A percentile compares a stretch with the other conserved stretches of the same genome.
These are phyloP conservation scores for Candida krabiensis DNA, from an alignment of 805 yeast species.

Conservation along the genomic window DNA sequence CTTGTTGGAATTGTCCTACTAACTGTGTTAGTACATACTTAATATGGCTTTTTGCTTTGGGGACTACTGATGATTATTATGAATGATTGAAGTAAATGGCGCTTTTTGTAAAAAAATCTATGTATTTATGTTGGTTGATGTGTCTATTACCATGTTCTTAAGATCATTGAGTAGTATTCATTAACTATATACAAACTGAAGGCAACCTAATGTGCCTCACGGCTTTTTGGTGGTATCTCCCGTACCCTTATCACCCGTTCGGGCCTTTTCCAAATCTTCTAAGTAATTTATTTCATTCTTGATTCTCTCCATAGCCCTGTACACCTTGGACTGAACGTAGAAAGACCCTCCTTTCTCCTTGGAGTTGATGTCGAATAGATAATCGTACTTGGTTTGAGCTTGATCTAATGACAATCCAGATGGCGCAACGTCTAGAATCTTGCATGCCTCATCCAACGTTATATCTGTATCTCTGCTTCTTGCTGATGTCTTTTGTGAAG, in stretches of 20 bases:
- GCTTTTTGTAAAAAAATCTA: no score
- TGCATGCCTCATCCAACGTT: conserved; percentile 84
- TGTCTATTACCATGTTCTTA: conserved; percentile 2
- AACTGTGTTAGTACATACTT: conserved; percentile 55
- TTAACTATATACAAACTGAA: not conserved
- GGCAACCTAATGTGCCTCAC: not conserved
- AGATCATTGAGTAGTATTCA: no score
- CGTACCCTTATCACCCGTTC: conserved; percentile 13
- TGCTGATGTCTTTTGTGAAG: conserved; percentile 40
- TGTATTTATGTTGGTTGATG: conserved; percentile 1
- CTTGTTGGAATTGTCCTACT: conserved; percentile 39
- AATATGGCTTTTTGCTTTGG: not conserved
- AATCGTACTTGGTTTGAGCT: conserved; percentile 70
- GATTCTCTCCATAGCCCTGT: conserved; percentile 89
- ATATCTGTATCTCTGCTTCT: conserved; percentile 73
- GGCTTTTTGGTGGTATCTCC: not conserved
- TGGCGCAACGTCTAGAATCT: conserved; percentile 79
- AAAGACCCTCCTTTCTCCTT: conserved; percentile 96
- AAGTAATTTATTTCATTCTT: conserved; percentile 70
- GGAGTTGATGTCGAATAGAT: conserved; percentile 83
- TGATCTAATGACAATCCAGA: conserved; percentile 55
- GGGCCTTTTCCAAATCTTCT: conserved; percentile 40
- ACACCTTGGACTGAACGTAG: conserved; percentile 89
- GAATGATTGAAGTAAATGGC: no score
- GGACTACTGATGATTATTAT: conserved; percentile 4